Conservation (phyloP, 257 asterid genomes). For the Solanum medicagineum region DNA sequence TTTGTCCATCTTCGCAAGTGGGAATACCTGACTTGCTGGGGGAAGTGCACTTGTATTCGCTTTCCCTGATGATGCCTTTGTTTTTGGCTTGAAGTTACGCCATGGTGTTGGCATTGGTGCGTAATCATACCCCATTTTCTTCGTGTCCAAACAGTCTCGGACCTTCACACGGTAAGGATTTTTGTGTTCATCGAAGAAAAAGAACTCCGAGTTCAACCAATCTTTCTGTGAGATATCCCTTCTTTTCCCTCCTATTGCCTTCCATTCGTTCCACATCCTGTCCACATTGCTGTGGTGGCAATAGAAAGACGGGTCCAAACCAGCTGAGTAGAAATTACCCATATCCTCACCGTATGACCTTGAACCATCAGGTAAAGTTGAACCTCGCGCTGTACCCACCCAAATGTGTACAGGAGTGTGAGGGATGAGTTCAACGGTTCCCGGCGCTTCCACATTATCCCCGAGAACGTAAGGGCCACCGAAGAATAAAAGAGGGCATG, state of each 20-base stretch:
- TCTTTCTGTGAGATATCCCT: slow-evolving; percentile 17
- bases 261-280: neutral
- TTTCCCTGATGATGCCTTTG: neutral
- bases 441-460: neutral
- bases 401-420: neutral
- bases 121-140: slow-evolving; percentile 28
- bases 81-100: slow-evolving; percentile 22
- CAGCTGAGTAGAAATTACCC: slow-evolving; percentile 5
- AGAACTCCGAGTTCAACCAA: slow-evolving; percentile 27
- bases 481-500: neutral
- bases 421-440: neutral
- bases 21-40: slow-evolving; percentile 9
- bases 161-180: slow-evolving; percentile 34
- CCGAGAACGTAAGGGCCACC: neutral
- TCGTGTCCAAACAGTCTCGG: slow-evolving; percentile 11
- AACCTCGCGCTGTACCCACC: neutral
- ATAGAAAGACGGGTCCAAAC: neutral
- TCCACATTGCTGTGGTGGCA: slow-evolving; percentile 8
- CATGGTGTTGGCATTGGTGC: slow-evolving; percentile 28
- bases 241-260: neutral
- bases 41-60: neutral
- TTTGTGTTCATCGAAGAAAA: slow-evolving; percentile 40
- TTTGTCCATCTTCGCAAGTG: slow-evolving; percentile 12
- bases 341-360: neutral
- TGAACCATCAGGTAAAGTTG: neutral